Conservation (phyloP, 495 filamentous ascomycete species). For the Neurospora tetraspora region DNA sequence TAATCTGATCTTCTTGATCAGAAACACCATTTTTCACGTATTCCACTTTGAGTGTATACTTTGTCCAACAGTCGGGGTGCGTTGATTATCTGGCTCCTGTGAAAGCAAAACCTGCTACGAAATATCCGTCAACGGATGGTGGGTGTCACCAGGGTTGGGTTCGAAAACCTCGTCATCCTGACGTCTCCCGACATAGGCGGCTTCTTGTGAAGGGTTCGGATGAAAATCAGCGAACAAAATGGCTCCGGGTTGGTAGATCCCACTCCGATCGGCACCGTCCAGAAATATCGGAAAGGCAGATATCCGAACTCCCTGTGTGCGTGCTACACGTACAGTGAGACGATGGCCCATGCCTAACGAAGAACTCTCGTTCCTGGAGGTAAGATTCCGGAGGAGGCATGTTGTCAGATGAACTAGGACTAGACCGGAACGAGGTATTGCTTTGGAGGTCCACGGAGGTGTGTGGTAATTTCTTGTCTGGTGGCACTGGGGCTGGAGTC, state of each 20-base stretch:
- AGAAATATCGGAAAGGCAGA: constrained; percentile 9
- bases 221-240: constrained; percentile 1
- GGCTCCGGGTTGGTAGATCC: constrained; percentile 9
- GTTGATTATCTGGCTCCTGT: not conserved
- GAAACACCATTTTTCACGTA: not conserved
- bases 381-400: constrained; percentile 3
- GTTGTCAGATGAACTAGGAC: not conserved
- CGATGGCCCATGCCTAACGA: constrained; percentile 9
- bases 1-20: not conserved
- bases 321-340: constrained; percentile 7
- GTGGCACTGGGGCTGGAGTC: not conserved
- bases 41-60: not conserved
- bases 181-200: not conserved
- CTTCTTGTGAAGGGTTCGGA: not conserved
- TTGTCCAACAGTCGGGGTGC: not conserved
- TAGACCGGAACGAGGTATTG: constrained; percentile 1
- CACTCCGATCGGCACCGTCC: constrained; percentile 7
- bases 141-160: not conserved
- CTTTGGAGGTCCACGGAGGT: constrained; percentile 1
- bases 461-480: not conserved
- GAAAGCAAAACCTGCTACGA: not conserved
- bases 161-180: not conserved
- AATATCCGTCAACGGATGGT: not conserved
- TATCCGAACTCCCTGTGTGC: constrained; percentile 6
- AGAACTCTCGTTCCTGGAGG: constrained; percentile 1